Conservation (phyloP, 148 eudicot genomes). For the Diospyros kaki region DNA sequence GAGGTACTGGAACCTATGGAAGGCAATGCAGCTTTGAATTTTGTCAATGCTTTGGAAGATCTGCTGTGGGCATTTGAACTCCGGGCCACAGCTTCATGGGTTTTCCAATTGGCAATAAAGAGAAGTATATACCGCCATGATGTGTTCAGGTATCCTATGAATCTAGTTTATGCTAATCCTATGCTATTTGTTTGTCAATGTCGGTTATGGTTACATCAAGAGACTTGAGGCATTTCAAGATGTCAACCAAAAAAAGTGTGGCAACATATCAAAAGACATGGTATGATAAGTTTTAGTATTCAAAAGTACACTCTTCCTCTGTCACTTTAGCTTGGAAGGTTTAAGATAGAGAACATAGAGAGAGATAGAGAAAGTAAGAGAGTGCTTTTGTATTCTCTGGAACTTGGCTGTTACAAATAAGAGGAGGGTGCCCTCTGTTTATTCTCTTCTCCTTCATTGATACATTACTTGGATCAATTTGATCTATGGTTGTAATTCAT, state of each 20-base stretch:
- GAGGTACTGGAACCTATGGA: conserved; percentile 62
- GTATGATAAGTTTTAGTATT: background rate
- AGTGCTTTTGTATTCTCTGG: too few species aligned
- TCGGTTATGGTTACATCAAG: background rate
- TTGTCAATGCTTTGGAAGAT: conserved; percentile 95
- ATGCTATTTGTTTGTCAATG: background rate
- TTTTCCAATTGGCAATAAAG: conserved; percentile 84
- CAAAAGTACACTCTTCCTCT: background rate
- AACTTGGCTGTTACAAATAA: too few species aligned
- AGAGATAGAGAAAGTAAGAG: too few species aligned
- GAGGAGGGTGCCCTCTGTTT: too few species aligned
- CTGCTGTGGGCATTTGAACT: conserved; percentile 93
- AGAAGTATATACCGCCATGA: conserved; percentile 63
- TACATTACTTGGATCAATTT: too few species aligned
- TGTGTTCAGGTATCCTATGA: conserved; percentile 60
- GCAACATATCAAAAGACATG: background rate
- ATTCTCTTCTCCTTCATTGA: too few species aligned
- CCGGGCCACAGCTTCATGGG: conserved; percentile 93
- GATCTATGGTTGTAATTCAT: too few species aligned
- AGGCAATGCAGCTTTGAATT: conserved; percentile 86
- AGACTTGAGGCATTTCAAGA: background rate
- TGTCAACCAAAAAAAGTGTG: background rate
- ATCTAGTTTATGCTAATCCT: background rate
- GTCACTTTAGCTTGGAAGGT: too few species aligned
- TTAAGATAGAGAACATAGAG: too few species aligned